Base-by-base conservation (phyloP, 1,284 basidiomycete genomes). In the Apiotrichum akiyoshidainum region DNA sequence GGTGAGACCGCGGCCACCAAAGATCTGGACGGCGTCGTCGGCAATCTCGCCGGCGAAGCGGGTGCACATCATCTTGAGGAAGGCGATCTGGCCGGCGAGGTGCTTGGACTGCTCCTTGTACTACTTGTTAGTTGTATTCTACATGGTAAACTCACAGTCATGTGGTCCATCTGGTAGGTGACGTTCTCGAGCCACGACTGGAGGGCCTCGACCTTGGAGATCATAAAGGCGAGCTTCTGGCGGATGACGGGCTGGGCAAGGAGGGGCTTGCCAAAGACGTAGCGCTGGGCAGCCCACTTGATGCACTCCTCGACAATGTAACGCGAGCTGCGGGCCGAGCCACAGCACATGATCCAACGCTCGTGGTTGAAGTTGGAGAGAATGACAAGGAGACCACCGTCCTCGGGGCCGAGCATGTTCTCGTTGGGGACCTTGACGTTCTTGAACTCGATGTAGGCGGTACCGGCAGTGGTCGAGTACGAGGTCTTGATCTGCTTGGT, bases 111-210 rank as follows among this genome's bases (percentile, higher is more conserved):
- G 92, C 73, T 95, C 85, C 58, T 83, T 83, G 70, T 77, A 35
- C 42, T 44, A 6, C 6, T 3, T 19, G 42, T 44, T 11, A 26
- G 49, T 16, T 72, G 91, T 92, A 68, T 92, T 86, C 73, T 84
- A 86, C 91, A 94, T 94, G 42, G 5, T 21, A 44, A n/a, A 44
- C 42, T 44, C 17, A 19, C 17, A 33, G 26, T 56, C 75, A 92
- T 92, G 68, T 93, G 87, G 74, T 84, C 86, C 92, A 95, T 95
- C 78, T 96, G 92, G 76, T 87, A 87, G 0, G 92, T 95, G 64
- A 95, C 81, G 71, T 86, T 89, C 65, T 97, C 93, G 33, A 96
- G 80, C 91, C 92, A 96, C 47, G 84, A 86, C 73, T 96, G 92
- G 55, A 85, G 85, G 0, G 88, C 85, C 79, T 94, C 90, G 48